Conservation (phyloP, 1,284 basidiomycete species). For the Leccinum variabile region DNA sequence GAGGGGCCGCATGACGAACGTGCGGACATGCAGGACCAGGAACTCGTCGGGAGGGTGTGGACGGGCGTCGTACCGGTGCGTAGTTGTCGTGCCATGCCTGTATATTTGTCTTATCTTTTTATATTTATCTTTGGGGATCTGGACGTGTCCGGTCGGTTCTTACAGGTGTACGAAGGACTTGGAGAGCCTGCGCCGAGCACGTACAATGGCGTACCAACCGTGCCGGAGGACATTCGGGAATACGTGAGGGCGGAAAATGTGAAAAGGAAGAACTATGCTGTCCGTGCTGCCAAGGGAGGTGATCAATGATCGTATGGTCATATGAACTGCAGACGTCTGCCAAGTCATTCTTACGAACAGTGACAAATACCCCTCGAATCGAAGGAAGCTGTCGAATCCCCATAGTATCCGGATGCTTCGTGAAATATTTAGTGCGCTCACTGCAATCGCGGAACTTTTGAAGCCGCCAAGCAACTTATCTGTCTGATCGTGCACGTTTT, state of each 20-base stretch:
- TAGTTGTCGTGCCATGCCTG: not conserved
- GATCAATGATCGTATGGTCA: not conserved
- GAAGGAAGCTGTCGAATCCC: not conserved
- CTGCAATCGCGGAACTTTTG: not conserved
- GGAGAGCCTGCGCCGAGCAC: conserved; percentile 26
- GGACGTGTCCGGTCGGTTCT: not conserved
- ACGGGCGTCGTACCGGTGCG: conserved; percentile 30
- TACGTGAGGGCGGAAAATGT: conserved; percentile 25
- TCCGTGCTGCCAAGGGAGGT: conserved; percentile 18
- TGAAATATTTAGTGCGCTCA: not conserved
- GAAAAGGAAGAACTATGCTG: conserved; percentile 26
- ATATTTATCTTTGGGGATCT: not conserved
- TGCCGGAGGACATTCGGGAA: conserved; percentile 26
- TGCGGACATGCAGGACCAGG: conserved; percentile 17
- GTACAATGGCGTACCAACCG: conserved; percentile 21
- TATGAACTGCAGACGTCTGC: not conserved
- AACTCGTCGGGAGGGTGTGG: conserved; percentile 22
- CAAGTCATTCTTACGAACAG: not conserved
- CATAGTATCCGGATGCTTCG: not conserved
- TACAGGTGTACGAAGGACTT: conserved; percentile 29
- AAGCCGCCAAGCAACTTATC: not conserved
- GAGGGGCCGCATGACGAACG: conserved; percentile 28
- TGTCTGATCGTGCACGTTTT: not conserved
- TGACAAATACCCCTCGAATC: not conserved
- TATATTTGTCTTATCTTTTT: not conserved